Percentiles rank a stretch among this genome's conserved stretches.
These are phyloP conservation scores for Chlorella variabilis DNA, from an alignment of 163 green algal genomes.

Conservation along the genomic window DNA sequence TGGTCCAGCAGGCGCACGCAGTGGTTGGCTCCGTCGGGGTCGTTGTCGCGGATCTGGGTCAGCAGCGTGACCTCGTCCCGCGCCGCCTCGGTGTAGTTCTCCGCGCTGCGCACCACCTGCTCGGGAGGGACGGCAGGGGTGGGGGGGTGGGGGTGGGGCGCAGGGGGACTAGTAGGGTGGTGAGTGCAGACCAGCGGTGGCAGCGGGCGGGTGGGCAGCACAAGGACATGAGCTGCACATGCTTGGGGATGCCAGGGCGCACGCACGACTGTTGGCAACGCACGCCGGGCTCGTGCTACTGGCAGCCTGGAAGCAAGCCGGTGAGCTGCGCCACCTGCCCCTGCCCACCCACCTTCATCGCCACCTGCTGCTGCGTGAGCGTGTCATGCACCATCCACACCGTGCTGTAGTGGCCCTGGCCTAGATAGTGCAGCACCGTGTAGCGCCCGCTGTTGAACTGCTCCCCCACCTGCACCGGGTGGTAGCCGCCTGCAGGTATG, in stretches of 20 bases:
- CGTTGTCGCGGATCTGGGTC: constrained; percentile 73
- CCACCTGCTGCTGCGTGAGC: constrained; percentile 46
- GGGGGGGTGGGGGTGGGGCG: no score
- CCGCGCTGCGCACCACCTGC: constrained; percentile 81
- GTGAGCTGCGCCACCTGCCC: neutral
- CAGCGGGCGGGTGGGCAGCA: no score
- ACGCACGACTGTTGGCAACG: neutral
- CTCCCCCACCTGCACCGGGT: constrained; percentile 91
- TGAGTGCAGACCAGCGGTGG: no score
- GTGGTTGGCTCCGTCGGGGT: constrained; percentile 72
- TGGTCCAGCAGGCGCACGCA: constrained; percentile 88
- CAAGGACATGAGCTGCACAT: no score
- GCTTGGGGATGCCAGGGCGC: no score
- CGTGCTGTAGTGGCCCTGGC: constrained; percentile 98
- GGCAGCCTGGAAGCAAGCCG: neutral
- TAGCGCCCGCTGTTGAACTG: constrained; percentile 91
- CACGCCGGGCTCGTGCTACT: no score
- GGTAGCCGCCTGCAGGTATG: constrained; percentile 86
- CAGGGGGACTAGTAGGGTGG: no score
- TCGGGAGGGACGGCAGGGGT: no score
- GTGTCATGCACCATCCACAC: constrained; percentile 95
- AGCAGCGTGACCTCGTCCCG: constrained; percentile 94
- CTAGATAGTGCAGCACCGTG: constrained; percentile 91
- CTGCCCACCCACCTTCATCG: constrained; percentile 83
- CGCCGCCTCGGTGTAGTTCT: constrained; percentile 96